phyloP scores from a whole-genome alignment of 139 green algal species.

The Tetradesmus obliquus region DNA sequence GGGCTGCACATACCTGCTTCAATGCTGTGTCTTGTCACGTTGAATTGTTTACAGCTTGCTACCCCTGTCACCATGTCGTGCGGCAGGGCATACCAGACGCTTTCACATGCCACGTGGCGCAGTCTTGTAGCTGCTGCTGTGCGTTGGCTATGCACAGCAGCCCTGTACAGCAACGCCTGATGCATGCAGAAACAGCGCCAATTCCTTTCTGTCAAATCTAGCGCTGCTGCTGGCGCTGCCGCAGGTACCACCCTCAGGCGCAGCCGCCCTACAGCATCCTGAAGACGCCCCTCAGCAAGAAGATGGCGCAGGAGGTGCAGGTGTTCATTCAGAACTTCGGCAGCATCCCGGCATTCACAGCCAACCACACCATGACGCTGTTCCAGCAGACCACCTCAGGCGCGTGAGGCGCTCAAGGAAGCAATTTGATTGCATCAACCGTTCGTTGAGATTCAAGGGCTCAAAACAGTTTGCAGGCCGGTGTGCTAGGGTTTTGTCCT shows the following conservation, averaged over 20 bases:
- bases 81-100: too few relatives aligned
- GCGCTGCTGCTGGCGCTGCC: constrained; percentile 34
- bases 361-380: constrained; percentile 88
- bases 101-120: too few relatives aligned
- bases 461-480: background rate
- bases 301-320: constrained; percentile 72
- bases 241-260: constrained; percentile 49
- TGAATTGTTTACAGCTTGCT: too few relatives aligned
- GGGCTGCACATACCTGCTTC: background rate
- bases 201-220: background rate
- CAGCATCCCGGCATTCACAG: constrained; percentile 87
- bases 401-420: constrained; percentile 30
- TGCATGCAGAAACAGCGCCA: background rate
- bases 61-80: too few relatives aligned
- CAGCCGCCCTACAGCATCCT: constrained; percentile 65
- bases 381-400: constrained; percentile 81
- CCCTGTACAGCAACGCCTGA: too few relatives aligned
- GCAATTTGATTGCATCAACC: background rate
- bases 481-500: background rate
- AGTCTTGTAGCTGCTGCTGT: background rate
- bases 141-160: background rate
- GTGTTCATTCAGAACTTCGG: constrained; percentile 80
- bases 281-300: constrained; percentile 63
- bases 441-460: too few relatives aligned
- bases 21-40: background rate